Percentiles rank a stretch among this genome's conserved stretches.
These are phyloP conservation scores for Heritiera littoralis DNA, from an alignment of 345 rosid species.

Conservation along the genomic window DNA sequence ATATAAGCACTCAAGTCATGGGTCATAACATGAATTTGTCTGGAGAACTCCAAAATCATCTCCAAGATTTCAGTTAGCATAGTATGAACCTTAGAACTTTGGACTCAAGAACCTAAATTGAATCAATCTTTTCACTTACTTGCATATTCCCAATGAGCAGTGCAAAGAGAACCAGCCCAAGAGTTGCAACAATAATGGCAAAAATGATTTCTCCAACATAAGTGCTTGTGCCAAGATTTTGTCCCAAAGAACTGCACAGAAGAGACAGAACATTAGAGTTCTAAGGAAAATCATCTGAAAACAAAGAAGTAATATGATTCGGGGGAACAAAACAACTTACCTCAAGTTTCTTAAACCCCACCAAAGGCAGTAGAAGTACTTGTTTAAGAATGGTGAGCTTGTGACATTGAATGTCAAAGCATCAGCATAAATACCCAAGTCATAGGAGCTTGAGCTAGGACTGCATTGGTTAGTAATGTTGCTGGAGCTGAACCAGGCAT, in stretches of 20 bases:
- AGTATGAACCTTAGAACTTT: background rate
- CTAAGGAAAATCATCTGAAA: background rate
- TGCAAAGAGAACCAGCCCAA: conserved; percentile 87
- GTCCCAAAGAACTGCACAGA: conserved; percentile 77
- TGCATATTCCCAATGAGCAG: conserved; percentile 97
- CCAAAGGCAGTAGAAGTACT: conserved; percentile 94
- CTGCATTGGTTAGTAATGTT: conserved; percentile 56
- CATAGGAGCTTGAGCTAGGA: conserved; percentile 46
- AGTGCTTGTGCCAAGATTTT: conserved; percentile 76
- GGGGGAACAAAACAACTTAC: conserved; percentile 11
- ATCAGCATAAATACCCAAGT: conserved; percentile 81
- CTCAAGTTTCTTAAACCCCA: conserved; percentile 74
- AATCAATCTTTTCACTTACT: conserved; percentile 37
- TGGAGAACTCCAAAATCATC: background rate
- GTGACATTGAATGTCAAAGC: conserved; percentile 58
- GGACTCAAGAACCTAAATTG: no score
- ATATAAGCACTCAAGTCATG: background rate
- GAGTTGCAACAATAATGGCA: conserved; percentile 71
- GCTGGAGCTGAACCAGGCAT: conserved; percentile 64
- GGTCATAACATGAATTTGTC: background rate
- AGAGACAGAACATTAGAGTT: background rate
- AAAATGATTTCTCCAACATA: conserved; percentile 74
- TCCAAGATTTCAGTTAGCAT: background rate
- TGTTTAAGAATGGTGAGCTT: conserved; percentile 60
- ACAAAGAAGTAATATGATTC: background rate